Conservation (phyloP, 495 filamentous ascomycete species). For the Penicillium macrosclerotiorum region DNA sequence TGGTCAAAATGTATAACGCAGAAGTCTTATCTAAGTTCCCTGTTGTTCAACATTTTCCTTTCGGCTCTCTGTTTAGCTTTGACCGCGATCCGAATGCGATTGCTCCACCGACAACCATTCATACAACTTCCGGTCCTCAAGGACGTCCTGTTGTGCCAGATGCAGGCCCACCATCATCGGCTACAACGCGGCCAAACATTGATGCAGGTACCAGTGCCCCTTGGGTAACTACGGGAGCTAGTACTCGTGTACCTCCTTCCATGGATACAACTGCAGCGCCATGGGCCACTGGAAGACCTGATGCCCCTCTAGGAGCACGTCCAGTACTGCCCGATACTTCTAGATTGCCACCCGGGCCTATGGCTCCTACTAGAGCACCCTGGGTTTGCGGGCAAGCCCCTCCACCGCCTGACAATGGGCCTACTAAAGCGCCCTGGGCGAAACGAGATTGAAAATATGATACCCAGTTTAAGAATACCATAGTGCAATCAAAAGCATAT, state of each 20-base stretch:
- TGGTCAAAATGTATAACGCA: conserved; percentile 73
- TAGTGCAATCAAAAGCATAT: too few relatives aligned
- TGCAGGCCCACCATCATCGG: conserved; percentile 11
- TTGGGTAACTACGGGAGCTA: conserved; percentile 37
- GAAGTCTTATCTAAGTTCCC: conserved; percentile 71
- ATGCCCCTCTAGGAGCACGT: conserved; percentile 6
- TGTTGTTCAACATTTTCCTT: conserved; percentile 68
- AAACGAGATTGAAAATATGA: conserved; percentile 21
- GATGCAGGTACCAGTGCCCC: conserved; percentile 45
- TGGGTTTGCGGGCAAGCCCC: conserved; percentile 34
- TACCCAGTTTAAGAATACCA: conserved; percentile 19
- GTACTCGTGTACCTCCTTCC: conserved; percentile 15
- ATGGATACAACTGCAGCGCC: conserved; percentile 41
- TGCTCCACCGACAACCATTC: conserved; percentile 43
- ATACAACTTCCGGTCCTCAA: conserved; percentile 57
- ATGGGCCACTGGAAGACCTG: conserved; percentile 35
- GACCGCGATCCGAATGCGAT: conserved; percentile 66
- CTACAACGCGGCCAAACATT: conserved; percentile 15
- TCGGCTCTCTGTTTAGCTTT: conserved; percentile 82
- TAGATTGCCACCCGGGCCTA: conserved; percentile 33
- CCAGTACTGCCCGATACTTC: conserved; percentile 31
- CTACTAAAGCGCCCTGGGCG: conserved; percentile 46
- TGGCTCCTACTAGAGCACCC: conserved; percentile 46
- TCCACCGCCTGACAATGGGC: conserved; percentile 23
- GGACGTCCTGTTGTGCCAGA: conserved; percentile 31